Evolutionary conservation across 2,329 filamentous ascomycete genomes (phyloP), one percentile per base, ranked within the genome.

Genomic region (Colletotrichum incanum): DNA sequence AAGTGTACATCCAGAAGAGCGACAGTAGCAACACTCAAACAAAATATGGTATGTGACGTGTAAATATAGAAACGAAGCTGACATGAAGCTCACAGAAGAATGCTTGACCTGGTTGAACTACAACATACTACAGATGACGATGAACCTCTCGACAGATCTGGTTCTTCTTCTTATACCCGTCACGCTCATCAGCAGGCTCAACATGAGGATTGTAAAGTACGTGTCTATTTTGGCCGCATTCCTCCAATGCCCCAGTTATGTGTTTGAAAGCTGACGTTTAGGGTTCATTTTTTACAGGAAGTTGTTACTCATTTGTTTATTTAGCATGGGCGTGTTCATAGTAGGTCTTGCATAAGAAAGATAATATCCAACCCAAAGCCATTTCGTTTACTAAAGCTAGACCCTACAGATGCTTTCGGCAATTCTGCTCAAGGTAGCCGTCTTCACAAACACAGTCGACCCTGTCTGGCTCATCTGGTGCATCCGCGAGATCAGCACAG

Each of bases 391-490:
- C 23, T 8, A 50, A 8, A 14, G 12, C 12, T 28, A 14, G 8
- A 28, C 12, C 5, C 23, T 8, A 18, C 14, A 50, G 49, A 50
- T 50, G 23, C 23, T 50, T 11, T 28, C 49, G 49, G 23, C 49
- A 28, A 50, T 50, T 14, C 23, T 50, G 49, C 49, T 50, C 2
- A 50, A 50, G 26, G 23, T 50, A 6, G 49, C 49, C 14, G 49
- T 50, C 14, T 50, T 50, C 47, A 16, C 11, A 3, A 26, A 50
- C 12, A 3, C 12, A n/a, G 8, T 26, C n/a, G 47, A 50, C 12
- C 47, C 47, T 11, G 47, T 50, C n/a, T 50, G 47, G 47, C 23
- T 50, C 23, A 50, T 50, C 23, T 50, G 49, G 49, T 28, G 49
- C 49, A 5, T 28, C 49, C 49, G 49, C 49, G 49, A 50, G 23